Conservation (phyloP, 371 early-diverging fungal genomes). For the Dinochytrium kinnereticum region DNA sequence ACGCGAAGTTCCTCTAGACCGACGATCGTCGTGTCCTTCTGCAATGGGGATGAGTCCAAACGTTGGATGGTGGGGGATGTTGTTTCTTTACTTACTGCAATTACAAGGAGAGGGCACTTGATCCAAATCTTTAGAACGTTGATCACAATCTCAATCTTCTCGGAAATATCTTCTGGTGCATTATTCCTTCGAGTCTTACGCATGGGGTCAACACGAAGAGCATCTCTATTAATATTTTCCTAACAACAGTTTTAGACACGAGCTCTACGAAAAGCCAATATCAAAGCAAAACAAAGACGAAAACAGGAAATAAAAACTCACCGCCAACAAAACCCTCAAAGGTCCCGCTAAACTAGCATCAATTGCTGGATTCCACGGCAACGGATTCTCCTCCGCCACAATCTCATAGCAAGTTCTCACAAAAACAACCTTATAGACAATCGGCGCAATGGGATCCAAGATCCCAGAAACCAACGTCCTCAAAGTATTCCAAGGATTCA, state of each 20-base stretch:
- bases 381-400: constrained; percentile 62
- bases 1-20: constrained; percentile 67
- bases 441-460: constrained; percentile 69
- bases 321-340: constrained; percentile 68
- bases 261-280: too few relatives aligned
- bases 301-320: constrained; percentile 15
- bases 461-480: constrained; percentile 72
- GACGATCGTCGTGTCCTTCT: constrained; percentile 54
- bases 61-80: background rate
- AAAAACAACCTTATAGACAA: constrained; percentile 73
- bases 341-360: constrained; percentile 71
- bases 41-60: constrained; percentile 7
- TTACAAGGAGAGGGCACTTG: constrained; percentile 73
- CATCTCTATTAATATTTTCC: constrained; percentile 5
- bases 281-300: background rate
- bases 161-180: constrained; percentile 60
- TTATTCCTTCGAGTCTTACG: constrained; percentile 22
- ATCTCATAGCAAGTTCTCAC: constrained; percentile 77
- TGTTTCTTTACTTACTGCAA: constrained; percentile 69
- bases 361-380: constrained; percentile 79
- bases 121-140: constrained; percentile 77
- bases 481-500: constrained; percentile 73
- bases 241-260: too few relatives aligned
- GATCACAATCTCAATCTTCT: constrained; percentile 70
- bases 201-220: background rate